Base-by-base conservation (phyloP, 352 stramenopile genomes). In the Globisporangium paroecandrum region DNA sequence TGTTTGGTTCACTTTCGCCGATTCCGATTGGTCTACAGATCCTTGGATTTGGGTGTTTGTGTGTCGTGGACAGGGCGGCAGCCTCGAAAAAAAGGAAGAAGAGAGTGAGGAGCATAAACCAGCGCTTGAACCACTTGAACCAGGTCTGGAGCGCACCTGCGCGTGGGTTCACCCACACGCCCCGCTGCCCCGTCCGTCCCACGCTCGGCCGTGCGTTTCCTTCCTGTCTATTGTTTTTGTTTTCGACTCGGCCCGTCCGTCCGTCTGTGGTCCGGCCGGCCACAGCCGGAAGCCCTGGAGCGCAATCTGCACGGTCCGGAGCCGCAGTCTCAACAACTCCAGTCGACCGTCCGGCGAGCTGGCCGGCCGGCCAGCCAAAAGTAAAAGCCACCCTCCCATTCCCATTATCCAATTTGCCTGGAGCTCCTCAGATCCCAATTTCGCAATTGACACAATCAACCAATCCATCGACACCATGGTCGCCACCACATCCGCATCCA, bases 141-240 rank as follows among this genome's bases (percentile, higher is more conserved):
- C 56, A 61, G 56, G 27, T 47, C 12, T n/a, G 20, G 56, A 36
- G 41, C 56, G 56, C 56, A 61, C 18, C 43, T 51, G 18, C 41
- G 55, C 55, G 56, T 32, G 56, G 56, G 32, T 61, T 61, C 56
- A 61, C 56, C 56, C 56, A 61, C 27, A 15, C 43, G 2, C 43
- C 13, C 41, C 18, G 43, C 43, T 51, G 43, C 10, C 56, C 20
- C 56, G 56, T 47, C 56, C 56, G 56, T 61, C 56, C 56, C 29
- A 22, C 29, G 20, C 10, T 8, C 25, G 29, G 4, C 10, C 38
- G 38, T 24, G 43, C 49, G 49, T 25, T 47, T 61, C 34, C 29
- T 51, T 51, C 56, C 56, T 61, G 56, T 61, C 56, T 61, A 61
- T 47, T 61, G 56, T 61, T n/a, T n/a, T 9, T 61, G 29, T 47